Evolutionary conservation across 2,329 filamentous ascomycete genomes (phyloP).

Genomic region (Chaetothyriales sp.): DNA sequence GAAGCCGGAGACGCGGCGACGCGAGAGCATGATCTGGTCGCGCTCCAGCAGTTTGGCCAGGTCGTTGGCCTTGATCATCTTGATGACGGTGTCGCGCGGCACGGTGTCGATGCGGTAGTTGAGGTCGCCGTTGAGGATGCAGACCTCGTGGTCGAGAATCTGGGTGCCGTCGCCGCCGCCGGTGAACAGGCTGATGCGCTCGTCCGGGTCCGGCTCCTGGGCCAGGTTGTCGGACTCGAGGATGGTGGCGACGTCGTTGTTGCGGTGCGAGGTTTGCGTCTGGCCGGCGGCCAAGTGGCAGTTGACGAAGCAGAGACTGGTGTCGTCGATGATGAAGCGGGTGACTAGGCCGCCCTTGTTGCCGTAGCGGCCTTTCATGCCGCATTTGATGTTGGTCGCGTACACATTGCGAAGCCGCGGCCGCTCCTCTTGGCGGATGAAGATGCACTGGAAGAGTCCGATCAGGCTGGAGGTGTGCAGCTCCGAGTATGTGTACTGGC

Average conservation of each 20-base stretch:
- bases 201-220: constrained; percentile 50
- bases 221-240: constrained; percentile 69
- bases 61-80: constrained; percentile 68
- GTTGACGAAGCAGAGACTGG: constrained; percentile 89
- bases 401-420: constrained; percentile 63
- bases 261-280: constrained; percentile 74
- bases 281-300: constrained; percentile 94
- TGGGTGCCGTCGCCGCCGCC: constrained; percentile 90
- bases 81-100: constrained; percentile 82
- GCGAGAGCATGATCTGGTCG: constrained; percentile 80
- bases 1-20: constrained; percentile 80
- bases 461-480: constrained; percentile 83
- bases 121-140: constrained; percentile 85
- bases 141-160: constrained; percentile 96
- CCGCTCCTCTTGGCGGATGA: constrained; percentile 70
- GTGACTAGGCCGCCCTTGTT: constrained; percentile 92
- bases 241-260: constrained; percentile 84
- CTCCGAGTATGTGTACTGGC: constrained; percentile 64
- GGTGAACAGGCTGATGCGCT: constrained; percentile 64
- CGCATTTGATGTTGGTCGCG: constrained; percentile 78
- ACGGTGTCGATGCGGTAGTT: constrained; percentile 98
- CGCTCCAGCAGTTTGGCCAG: constrained; percentile 76
- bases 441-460: constrained; percentile 89
- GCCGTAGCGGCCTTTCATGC: constrained; percentile 87
- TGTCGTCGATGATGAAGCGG: constrained; percentile 88